A percentile compares a stretch with the other conserved stretches of the same genome.
These are phyloP conservation scores for Trametes meyenii DNA, from an alignment of 768 basidiomycete genomes.

Conservation along the genomic window DNA sequence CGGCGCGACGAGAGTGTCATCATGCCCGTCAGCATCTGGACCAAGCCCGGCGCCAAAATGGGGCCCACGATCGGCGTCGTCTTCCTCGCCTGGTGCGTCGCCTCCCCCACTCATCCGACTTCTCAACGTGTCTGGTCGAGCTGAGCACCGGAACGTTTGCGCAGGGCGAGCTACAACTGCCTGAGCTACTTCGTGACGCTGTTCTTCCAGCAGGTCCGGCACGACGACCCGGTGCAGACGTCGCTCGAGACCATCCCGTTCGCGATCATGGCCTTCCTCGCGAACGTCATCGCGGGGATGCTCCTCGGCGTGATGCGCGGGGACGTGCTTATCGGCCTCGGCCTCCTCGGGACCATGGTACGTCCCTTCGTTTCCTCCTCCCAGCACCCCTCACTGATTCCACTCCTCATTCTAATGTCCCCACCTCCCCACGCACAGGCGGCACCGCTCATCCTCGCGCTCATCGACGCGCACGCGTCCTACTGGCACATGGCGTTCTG, in stretches of 20 bases:
- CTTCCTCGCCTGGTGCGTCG: constrained; percentile 37
- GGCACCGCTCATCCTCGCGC: constrained; percentile 36
- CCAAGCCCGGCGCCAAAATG: constrained; percentile 35
- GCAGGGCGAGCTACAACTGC: constrained; percentile 33
- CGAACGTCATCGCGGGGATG: constrained; percentile 23
- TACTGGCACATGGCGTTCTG: constrained; percentile 40
- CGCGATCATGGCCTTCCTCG: constrained; percentile 34
- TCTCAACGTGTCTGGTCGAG: not conserved
- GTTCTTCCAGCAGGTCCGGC: constrained; percentile 38
- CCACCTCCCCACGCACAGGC: constrained; percentile 22
- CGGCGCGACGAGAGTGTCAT: constrained; percentile 31
- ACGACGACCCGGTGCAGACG: constrained; percentile 35
- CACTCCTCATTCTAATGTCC: not conserved
- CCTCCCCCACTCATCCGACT: not conserved
- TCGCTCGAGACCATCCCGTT: constrained; percentile 39
- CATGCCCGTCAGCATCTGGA: constrained; percentile 39
- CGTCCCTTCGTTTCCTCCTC: constrained; percentile 17
- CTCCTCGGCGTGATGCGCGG: constrained; percentile 34
- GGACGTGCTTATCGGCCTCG: constrained; percentile 34
- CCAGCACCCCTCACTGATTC: not conserved
- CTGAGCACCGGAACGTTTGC: too few relatives aligned
- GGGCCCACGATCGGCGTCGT: constrained; percentile 33
- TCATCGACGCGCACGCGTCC: constrained; percentile 34
- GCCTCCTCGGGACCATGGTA: constrained; percentile 35
- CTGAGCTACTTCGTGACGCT: constrained; percentile 37